A percentile compares a stretch with the other conserved stretches of the same genome.
phyloP scores from a whole-genome alignment of 805 yeast genomes.

The Nakazawaea wickerhamii region DNA sequence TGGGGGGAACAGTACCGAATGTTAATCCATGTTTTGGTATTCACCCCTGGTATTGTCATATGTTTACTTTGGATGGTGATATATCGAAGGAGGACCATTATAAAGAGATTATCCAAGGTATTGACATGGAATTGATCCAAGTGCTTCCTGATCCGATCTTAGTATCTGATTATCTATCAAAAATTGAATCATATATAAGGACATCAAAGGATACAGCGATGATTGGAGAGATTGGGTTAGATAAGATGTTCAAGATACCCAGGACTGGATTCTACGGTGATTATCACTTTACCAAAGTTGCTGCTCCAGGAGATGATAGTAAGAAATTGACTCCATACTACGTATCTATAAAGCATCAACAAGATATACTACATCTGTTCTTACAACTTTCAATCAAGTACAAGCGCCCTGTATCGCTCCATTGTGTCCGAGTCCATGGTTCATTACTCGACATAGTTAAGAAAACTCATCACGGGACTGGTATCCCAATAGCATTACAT shows the following conservation, averaged over 20 bases:
- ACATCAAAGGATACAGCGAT: slow-evolving; percentile 25
- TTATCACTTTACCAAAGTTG: slow-evolving; percentile 12
- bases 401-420: slow-evolving; percentile 60
- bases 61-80: slow-evolving; percentile 35
- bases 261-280: slow-evolving; percentile 46
- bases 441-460: slow-evolving; percentile 41
- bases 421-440: slow-evolving; percentile 81
- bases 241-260: slow-evolving; percentile 69
- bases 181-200: slow-evolving; percentile 28
- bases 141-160: slow-evolving; percentile 58
- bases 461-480: slow-evolving; percentile 11
- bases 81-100: slow-evolving; percentile 52
- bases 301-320: slow-evolving; percentile 7
- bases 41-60: slow-evolving; percentile 90
- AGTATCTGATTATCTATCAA: slow-evolving; percentile 30
- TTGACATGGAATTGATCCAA: slow-evolving; percentile 30
- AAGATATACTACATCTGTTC: slow-evolving; percentile 41
- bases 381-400: slow-evolving; percentile 47
- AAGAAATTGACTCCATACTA: slow-evolving; percentile 36
- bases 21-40: slow-evolving; percentile 58
- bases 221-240: slow-evolving; percentile 91
- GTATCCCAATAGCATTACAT: slow-evolving; percentile 57
- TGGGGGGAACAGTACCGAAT: slow-evolving; percentile 17
- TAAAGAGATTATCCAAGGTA: slow-evolving; percentile 37
- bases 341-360: slow-evolving; percentile 66